Evolutionary conservation across 176 grass and related monocot species (phyloP).

Genomic region (Puccinellia tenuiflora): DNA sequence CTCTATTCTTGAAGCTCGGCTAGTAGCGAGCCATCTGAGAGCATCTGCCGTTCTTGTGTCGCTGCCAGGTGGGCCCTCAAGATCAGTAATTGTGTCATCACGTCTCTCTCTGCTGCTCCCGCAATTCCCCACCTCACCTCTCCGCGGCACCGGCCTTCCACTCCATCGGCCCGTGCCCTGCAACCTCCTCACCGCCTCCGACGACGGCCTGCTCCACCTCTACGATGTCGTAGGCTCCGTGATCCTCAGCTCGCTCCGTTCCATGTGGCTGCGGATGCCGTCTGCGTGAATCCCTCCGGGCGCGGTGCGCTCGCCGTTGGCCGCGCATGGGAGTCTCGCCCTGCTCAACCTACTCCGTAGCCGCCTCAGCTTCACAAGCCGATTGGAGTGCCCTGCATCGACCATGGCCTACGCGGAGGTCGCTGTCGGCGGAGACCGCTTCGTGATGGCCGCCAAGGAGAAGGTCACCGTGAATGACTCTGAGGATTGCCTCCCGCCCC

Average conservation of each 20-base stretch:
- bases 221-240: constrained; percentile 73
- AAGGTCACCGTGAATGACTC: constrained; percentile 64
- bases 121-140: too few relatives aligned
- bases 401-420: too few relatives aligned
- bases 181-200: constrained; percentile 79
- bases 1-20: too few relatives aligned
- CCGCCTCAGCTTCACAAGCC: constrained; percentile 52
- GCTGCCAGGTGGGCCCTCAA: too few relatives aligned
- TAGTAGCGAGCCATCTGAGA: too few relatives aligned
- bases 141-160: too few relatives aligned
- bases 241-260: constrained; percentile 49
- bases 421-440: constrained; percentile 18
- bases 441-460: constrained; percentile 47
- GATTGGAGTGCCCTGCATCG: constrained; percentile 53
- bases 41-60: too few relatives aligned
- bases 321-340: constrained; percentile 38
- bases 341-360: constrained; percentile 77
- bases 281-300: constrained; percentile 64
- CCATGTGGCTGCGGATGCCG: constrained; percentile 32
- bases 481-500: constrained; percentile 4
- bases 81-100: too few relatives aligned
- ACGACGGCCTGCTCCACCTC: constrained; percentile 52
- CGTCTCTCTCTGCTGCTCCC: too few relatives aligned
- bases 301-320: constrained; percentile 60
- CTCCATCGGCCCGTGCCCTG: constrained; percentile 53